Evolutionary conservation across 2,329 filamentous ascomycete species (phyloP), one percentile per base, ranked within the genome.

Genomic region (Albophoma yamanashiensis): DNA sequence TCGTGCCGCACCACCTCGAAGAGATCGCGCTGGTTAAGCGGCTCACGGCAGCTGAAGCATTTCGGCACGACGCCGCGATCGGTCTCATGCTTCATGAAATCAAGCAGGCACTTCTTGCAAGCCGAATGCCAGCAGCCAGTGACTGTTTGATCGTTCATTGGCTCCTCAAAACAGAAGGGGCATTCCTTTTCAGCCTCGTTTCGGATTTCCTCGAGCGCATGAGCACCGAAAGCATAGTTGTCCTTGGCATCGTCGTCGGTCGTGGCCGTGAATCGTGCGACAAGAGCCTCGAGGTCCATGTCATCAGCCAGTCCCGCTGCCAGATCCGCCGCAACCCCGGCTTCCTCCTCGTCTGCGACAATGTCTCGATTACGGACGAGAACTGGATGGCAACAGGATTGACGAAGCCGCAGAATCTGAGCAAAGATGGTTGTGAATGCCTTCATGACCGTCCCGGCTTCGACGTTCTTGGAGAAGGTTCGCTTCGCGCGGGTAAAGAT

Each of bases 61-160:
- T 88, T 84, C 1, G 94, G 89, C 0, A 88, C 73, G 57, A 90
- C 83, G 52, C 87, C 86, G 61, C 88, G 91, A 65, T 91, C 87
- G 5, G 82, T 88, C 71, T 96, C 89, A 68, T 96, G 92, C 63
- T 89, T 86, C 68, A 99, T 95, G 67, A 91, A 96, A 66, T 91
- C 87, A 2, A 95, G 77, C n/a, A 97, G 77, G 67, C 94, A 99
- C 63, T 90, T 88, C 74, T 94, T 96, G 77, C 94, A 99, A 0
- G 94, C 92, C 40, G 91, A 96, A 73, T 99, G 94, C 92, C 94
- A 99, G 74, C 94, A 99, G 0, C 91, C 91, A 0, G 94, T 97
- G 1, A 99, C 94, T 0, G 89, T 89, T 69, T 96, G 93, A 59
- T 97, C 89, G 47, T 91, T 84, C 92, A 97, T 97, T 4, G 92